Conservation (phyloP, 192 early-diverging fungal genomes). For the Lunasporangiospora selenospora region DNA sequence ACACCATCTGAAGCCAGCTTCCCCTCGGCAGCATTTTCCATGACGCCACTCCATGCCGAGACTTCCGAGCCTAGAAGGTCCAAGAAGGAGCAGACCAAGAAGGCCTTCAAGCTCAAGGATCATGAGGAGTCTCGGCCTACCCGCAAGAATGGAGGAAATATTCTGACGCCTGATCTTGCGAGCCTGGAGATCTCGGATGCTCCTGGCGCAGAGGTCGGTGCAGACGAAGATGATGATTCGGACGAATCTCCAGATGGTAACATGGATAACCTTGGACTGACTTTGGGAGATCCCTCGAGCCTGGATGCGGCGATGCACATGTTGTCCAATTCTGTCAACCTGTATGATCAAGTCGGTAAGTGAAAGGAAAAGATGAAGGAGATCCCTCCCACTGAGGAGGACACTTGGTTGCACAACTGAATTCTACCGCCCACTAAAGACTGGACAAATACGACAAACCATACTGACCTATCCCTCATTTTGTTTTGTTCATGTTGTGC, state of each 20-base stretch:
- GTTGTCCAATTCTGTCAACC: constrained; percentile 67
- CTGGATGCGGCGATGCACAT: constrained; percentile 64
- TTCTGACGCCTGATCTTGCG: constrained; percentile 13
- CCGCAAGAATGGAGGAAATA: constrained; percentile 9
- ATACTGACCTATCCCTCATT: neutral
- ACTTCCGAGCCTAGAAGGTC: constrained; percentile 27
- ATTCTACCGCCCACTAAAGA: too few relatives aligned
- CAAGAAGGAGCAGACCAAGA: constrained; percentile 25
- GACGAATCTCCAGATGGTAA: constrained; percentile 22
- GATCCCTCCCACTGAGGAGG: too few relatives aligned
- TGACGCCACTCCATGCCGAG: constrained; percentile 45
- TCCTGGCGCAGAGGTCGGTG: neutral
- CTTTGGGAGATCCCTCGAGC: constrained; percentile 68
- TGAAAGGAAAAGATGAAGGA: too few relatives aligned
- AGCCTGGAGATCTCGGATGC: constrained; percentile 20
- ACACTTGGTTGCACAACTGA: too few relatives aligned
- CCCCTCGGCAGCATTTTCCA: constrained; percentile 19
- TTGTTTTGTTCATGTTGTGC: neutral
- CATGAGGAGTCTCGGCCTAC: constrained; percentile 49
- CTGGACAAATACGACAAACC: too few relatives aligned
- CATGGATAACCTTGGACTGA: constrained; percentile 62
- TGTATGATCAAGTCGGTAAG: constrained; percentile 78
- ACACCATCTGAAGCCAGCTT: constrained; percentile 24
- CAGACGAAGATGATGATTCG: constrained; percentile 18
- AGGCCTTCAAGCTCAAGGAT: constrained; percentile 55